phyloP scores from a whole-genome alignment of 169 alveolate genomes.

The Plasmodium relictum region DNA sequence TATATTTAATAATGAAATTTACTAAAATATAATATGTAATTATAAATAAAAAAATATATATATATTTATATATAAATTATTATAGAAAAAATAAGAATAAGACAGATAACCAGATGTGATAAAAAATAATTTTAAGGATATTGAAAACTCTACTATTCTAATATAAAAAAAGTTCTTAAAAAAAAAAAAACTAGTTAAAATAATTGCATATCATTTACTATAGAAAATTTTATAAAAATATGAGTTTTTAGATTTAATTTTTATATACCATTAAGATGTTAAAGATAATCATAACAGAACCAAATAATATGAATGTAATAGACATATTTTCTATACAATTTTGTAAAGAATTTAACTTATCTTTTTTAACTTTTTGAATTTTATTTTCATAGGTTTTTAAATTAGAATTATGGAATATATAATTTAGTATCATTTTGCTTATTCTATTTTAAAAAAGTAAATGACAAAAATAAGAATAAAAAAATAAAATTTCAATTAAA shows the following conservation, averaged over 20 bases:
- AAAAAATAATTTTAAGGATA: slow-evolving; percentile 33
- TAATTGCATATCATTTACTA: too few relatives aligned
- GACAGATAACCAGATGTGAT: slow-evolving; percentile 43
- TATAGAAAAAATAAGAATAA: neutral
- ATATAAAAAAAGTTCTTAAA: slow-evolving; percentile 22
- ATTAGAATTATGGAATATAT: slow-evolving; percentile 4
- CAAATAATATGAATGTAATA: slow-evolving; percentile 47
- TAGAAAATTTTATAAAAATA: too few relatives aligned
- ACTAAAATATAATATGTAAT: neutral
- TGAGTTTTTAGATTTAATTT: neutral
- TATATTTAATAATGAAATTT: too few relatives aligned
- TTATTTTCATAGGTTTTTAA: slow-evolving; percentile 43
- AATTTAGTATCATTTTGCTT: slow-evolving; percentile 35
- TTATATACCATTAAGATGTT: slow-evolving; percentile 32
- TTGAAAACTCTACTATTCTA: slow-evolving; percentile 8
- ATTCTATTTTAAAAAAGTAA: neutral
- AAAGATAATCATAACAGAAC: slow-evolving; percentile 27
- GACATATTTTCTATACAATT: slow-evolving; percentile 60
- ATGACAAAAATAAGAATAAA: slow-evolving; percentile 7
- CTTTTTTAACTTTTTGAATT: slow-evolving; percentile 23
- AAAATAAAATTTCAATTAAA: neutral
- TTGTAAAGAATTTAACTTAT: slow-evolving; percentile 17
- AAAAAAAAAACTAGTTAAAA: too few relatives aligned
- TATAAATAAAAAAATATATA: neutral
- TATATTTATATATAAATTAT: neutral